Conservation (phyloP, 2,329 filamentous ascomycete species). For the Microcyclospora tardicrescens region DNA sequence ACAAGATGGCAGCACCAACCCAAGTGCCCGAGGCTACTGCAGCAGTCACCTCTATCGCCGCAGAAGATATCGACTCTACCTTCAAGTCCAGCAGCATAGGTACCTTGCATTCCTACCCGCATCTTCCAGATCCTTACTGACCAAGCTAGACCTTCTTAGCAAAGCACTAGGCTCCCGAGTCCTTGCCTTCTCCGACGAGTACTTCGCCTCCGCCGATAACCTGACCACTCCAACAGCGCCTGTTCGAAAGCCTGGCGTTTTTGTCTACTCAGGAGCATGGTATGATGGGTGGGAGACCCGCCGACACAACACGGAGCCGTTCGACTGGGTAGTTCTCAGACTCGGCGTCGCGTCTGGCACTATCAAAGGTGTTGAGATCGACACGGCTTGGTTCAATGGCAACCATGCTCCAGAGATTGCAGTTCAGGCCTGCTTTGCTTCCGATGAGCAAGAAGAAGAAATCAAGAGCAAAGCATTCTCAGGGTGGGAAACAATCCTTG, state of each 20-base stretch:
- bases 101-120: conserved; percentile 9
- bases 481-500: conserved; percentile 59
- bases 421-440: conserved; percentile 60
- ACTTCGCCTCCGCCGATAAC: conserved; percentile 47
- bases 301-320: conserved; percentile 44
- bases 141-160: conserved; percentile 37
- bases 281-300: conserved; percentile 54
- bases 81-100: conserved; percentile 44
- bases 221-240: conserved; percentile 45
- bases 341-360: conserved; percentile 54
- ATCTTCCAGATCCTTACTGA: not conserved
- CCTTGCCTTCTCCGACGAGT: conserved; percentile 47
- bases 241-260: conserved; percentile 44
- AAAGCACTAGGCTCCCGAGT: conserved; percentile 38
- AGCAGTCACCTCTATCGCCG: conserved; percentile 26
- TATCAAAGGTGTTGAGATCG: conserved; percentile 62
- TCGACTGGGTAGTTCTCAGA: conserved; percentile 48
- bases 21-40: too few species aligned
- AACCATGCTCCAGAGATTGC: conserved; percentile 72
- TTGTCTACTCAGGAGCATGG: conserved; percentile 48
- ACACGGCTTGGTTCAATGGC: conserved; percentile 70
- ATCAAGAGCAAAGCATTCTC: conserved; percentile 33
- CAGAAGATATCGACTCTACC: conserved; percentile 39
- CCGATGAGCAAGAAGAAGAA: conserved; percentile 49
- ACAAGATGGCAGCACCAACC: not conserved